Evolutionary conservation across 2,329 filamentous ascomycete genomes (phyloP), one percentile per base, ranked within the genome.

Genomic region (Stromatinia cepivora): DNA sequence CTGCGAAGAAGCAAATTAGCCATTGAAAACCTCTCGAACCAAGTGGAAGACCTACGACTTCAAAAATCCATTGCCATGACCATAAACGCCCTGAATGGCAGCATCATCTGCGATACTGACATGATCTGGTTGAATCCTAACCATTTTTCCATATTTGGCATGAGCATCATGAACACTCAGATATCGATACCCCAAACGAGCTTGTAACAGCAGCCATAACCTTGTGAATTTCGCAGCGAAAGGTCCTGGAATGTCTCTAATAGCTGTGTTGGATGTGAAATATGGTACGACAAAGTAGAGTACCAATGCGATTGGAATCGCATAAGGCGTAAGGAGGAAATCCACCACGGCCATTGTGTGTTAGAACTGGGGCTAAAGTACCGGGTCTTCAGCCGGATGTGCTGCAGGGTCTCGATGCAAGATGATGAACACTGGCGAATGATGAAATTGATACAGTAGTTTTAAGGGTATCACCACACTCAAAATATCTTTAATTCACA

Each of bases 111-210:
- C 92, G 68, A 97, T 83, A 69, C 90, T 93, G 74, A 97, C 85
- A 76, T 97, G 93, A 75, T 93, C 88, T 0, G 94, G 94, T 76
- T 93, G 90, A 73, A 97, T 90, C 48, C 93, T 86, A 31, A 97
- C 89, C 1, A 97, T 80, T n/a, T 88, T 89, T 4, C 93, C 93
- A 71, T 76, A 75, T 76, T 88, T 90, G 82, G 90, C 86, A 80
- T 97, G 93, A 10, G 87, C 83, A 48, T 88, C 80, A 75, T 97
- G 84, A n/a, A 97, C 88, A 3, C 83, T 82, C 39, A 81, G 74
- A 76, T 87, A 92, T 13, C 90, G 84, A 61, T 84, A 83, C 2
- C 93, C 93, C 5, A 85, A 83, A 1, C 94, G 88, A 66, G 82
- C 83, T 17, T 88, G 85, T 11, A 83, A 81, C 63, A 97, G 80